Base-by-base conservation (phyloP, 2,329 filamentous ascomycete genomes). In the Aureobasidium sp. region DNA sequence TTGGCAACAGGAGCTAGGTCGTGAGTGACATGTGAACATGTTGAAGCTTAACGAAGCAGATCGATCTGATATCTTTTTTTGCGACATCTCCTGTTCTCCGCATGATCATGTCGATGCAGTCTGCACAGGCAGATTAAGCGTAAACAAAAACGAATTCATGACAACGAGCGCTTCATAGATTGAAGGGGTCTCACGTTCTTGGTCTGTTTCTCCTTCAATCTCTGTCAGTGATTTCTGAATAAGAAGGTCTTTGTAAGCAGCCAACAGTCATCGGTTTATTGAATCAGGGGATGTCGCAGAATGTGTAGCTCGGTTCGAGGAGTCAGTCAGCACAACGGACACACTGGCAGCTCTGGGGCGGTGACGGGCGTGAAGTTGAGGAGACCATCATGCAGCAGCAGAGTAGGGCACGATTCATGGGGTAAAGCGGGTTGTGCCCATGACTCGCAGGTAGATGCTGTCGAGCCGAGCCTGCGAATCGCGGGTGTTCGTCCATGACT, bases 341-440 rank as follows among this genome's bases (percentile, higher is more conserved):
- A 39, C 31, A 34, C 31, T 34, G 31, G 25, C n/a, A 44, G 34
- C 27, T 20, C 49, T 52, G 49, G 49, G 20, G 22, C 49, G 39
- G 53, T 20, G 27, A 29, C 41, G 53, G 41, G 39, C 53, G 42
- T 42, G 48, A 42, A 31, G 37, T 25, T 39, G 53, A 41, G 45
- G 41, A 45, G 22, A 57, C 39, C 53, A 34, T 12, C 20, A 45
- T 34, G 41, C 53, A 57, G 39, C 52, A 22, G 5, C 53, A 27
- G 7, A 14, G 45, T 12, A 48, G 31, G 20, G 27, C 55, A 58
- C 42, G 55, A 58, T 48, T 58, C 42, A 58, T 58, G 55, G 42
- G 39, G 55, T 48, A 44, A 6, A 45, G 37, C 29, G 22, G 53
- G 39, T 17, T 39, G 14, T 36, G 52, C 7, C 29, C 5, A 17